Percentiles rank a stretch among this genome's conserved stretches.
These are phyloP conservation scores for Rhynchospora pubera DNA, from an alignment of 176 grass and related monocot species.

Conservation along the genomic window DNA sequence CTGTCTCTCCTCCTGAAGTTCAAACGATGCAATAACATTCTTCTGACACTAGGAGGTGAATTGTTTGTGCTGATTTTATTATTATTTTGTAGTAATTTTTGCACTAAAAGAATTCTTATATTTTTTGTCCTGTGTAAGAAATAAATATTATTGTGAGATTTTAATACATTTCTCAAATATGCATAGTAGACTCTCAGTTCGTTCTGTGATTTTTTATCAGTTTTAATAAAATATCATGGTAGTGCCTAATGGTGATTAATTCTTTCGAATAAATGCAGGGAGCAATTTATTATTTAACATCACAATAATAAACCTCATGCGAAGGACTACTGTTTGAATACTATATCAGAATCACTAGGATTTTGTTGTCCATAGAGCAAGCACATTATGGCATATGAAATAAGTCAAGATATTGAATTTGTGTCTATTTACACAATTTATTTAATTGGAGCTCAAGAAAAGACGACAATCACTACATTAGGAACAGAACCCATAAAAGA, in stretches of 20 bases:
- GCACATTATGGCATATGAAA: neutral
- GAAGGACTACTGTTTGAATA: neutral
- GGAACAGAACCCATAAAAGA: neutral
- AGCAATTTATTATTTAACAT: neutral
- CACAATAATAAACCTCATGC: neutral
- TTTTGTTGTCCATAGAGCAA: neutral
- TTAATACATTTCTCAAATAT: neutral
- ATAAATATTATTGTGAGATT: neutral
- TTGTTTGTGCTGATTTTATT: neutral
- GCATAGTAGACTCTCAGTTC: neutral
- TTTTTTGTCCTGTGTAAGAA: neutral
- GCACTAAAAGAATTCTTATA: neutral
- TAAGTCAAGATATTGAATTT: neutral
- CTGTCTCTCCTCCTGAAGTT: conserved; percentile 43
- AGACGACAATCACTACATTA: neutral
- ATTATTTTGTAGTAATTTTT: neutral
- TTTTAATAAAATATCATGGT: neutral
- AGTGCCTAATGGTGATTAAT: neutral
- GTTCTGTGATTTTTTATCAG: neutral
- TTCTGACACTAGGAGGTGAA: neutral
- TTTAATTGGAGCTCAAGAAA: neutral
- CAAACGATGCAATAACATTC: conserved; percentile 56
- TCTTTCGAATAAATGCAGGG: neutral
- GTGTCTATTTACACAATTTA: neutral
- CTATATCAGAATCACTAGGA: neutral